phyloP scores from a whole-genome alignment of 1,139 yeast species.

The Lodderomyces margitis region DNA sequence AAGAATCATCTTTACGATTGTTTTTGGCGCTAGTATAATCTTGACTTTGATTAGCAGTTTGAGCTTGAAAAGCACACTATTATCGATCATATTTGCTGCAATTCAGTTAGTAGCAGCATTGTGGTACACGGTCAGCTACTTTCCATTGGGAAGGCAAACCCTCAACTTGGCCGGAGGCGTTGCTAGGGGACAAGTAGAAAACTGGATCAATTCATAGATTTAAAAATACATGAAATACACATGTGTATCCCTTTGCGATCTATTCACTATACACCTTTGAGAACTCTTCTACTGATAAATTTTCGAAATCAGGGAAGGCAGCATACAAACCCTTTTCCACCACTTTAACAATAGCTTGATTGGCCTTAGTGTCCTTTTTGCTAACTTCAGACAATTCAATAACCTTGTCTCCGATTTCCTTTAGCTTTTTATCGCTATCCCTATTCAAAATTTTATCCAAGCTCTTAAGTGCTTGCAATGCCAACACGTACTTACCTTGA shows the following conservation, averaged over 20 bases:
- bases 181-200: slow-evolving; percentile 57
- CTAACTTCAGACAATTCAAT: slow-evolving; percentile 24
- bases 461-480: slow-evolving; percentile 42
- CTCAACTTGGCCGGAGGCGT: slow-evolving; percentile 51
- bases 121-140: slow-evolving; percentile 61
- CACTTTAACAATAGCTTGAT: slow-evolving; percentile 46
- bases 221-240: background rate
- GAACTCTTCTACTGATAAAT: slow-evolving; percentile 14
- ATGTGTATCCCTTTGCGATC: slow-evolving; percentile 1
- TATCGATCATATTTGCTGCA: slow-evolving; percentile 51
- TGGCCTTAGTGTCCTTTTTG: slow-evolving; percentile 27
- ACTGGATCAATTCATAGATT: slow-evolving; percentile 48
- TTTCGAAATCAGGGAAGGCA: slow-evolving; percentile 33
- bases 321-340: slow-evolving; percentile 40
- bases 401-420: slow-evolving; percentile 26
- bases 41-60: slow-evolving; percentile 50
- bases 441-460: slow-evolving; percentile 30
- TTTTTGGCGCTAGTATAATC: slow-evolving; percentile 48
- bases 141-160: slow-evolving; percentile 61
- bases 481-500: slow-evolving; percentile 47
- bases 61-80: slow-evolving; percentile 44
- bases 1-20: slow-evolving; percentile 49
- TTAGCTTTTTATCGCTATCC: slow-evolving; percentile 18
- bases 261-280: slow-evolving; percentile 15
- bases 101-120: slow-evolving; percentile 52